A percentile compares a stretch with the other conserved stretches of the same genome.
These are phyloP conservation scores for Colletotrichum lindemuthianum DNA, from an alignment of 2,329 filamentous ascomycete genomes.

Conservation along the genomic window DNA sequence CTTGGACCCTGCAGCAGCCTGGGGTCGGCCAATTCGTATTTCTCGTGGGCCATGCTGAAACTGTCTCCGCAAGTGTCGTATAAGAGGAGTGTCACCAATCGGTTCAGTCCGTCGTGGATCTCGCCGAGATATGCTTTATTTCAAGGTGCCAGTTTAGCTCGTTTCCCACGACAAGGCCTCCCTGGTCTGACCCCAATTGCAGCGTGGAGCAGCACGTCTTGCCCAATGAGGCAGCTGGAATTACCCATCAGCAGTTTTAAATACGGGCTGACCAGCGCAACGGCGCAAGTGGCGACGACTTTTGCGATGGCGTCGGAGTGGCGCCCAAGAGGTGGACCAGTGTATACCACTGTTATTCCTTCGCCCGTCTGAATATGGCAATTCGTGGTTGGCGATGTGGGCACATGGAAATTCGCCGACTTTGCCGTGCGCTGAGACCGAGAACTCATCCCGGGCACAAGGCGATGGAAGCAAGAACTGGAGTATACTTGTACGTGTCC, in stretches of 20 bases:
- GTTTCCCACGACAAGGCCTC: conserved; percentile 25
- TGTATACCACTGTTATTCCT: too few relatives aligned
- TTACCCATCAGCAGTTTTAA: conserved; percentile 22
- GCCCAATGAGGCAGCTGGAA: conserved; percentile 32
- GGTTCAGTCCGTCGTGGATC: conserved; percentile 16
- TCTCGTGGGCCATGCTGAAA: conserved; percentile 6
- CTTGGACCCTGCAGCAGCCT: conserved; percentile 14
- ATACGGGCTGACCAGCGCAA: conserved; percentile 28
- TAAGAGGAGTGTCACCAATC: background rate
- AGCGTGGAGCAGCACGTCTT: conserved; percentile 7
- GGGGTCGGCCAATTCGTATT: conserved; percentile 21
- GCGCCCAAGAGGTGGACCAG: background rate
- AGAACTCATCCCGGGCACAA: background rate
- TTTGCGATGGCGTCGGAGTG: background rate
- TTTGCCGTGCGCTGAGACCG: background rate
- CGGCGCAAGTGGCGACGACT: background rate
- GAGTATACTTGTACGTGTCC: too few relatives aligned
- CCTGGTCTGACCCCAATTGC: conserved; percentile 13
- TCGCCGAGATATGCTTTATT: conserved; percentile 23
- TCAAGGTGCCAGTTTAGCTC: conserved; percentile 16
- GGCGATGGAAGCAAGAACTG: too few relatives aligned
- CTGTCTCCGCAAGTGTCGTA: conserved; percentile 1
- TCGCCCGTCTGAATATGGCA: too few relatives aligned
- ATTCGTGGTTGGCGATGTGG: background rate
- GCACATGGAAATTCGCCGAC: background rate